These are phyloP conservation scores for Aspergillus novoparasiticus DNA, from an alignment of 2,329 filamentous ascomycete genomes.

Conservation along the genomic window DNA sequence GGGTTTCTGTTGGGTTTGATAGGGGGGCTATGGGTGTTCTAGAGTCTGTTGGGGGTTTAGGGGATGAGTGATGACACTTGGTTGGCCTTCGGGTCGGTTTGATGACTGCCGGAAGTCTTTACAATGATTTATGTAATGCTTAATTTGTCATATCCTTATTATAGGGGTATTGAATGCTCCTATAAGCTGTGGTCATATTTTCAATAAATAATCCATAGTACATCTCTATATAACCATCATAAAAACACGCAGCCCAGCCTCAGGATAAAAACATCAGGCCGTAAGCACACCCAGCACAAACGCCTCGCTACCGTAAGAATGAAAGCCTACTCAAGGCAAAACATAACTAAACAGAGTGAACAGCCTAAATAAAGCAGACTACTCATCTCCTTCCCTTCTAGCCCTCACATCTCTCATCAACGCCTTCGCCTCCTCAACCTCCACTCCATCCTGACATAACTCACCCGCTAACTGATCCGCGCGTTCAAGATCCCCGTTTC, in stretches of 20 bases:
- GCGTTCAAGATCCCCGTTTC: slow-evolving; percentile 71
- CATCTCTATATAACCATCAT: not conserved
- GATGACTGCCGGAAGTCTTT: not conserved
- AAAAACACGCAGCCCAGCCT: not conserved
- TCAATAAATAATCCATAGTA: not conserved
- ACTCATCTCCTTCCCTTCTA: slow-evolving; percentile 59
- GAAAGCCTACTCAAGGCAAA: not conserved
- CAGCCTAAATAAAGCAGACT: not conserved
- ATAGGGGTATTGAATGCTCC: not conserved
- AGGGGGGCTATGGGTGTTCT: slow-evolving; percentile 25
- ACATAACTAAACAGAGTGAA: not conserved
- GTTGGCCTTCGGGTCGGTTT: not conserved
- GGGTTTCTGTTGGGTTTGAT: slow-evolving; percentile 31
- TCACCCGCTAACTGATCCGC: slow-evolving; percentile 84
- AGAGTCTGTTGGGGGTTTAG: slow-evolving; percentile 10
- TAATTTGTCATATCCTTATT: not conserved
- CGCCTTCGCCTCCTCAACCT: slow-evolving; percentile 96
- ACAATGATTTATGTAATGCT: not conserved
- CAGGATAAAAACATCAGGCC: not conserved
- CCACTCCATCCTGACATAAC: slow-evolving; percentile 91
- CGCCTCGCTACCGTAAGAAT: slow-evolving; percentile 14
- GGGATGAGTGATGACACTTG: not conserved
- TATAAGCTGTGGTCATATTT: not conserved
- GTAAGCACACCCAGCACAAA: slow-evolving; percentile 6
- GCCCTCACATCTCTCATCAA: slow-evolving; percentile 84